Evolutionary conservation across 2,329 filamentous ascomycete species (phyloP).

Genomic region (Aspergillus glaucus): DNA sequence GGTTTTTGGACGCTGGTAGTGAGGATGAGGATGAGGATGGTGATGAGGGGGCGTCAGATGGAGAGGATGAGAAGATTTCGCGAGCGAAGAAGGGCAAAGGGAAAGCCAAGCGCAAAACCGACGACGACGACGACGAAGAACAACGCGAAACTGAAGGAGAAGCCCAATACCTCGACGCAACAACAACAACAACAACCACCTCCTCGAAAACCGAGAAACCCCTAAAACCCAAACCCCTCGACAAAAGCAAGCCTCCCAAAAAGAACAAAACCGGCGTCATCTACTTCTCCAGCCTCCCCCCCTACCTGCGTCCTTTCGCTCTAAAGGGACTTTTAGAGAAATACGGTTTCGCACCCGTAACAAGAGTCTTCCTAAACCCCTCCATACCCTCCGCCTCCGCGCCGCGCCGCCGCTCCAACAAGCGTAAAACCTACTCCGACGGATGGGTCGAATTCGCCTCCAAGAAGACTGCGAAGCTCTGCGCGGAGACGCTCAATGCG

Average conservation of each 20-base stretch:
- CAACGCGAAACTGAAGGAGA: constrained; percentile 1
- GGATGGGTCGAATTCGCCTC: constrained; percentile 45
- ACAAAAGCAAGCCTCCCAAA: constrained; percentile 15
- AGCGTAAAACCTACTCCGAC: constrained; percentile 39
- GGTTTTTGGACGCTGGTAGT: constrained; percentile 22
- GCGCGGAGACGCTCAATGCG: constrained; percentile 42
- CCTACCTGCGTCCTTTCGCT: constrained; percentile 43
- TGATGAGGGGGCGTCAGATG: constrained; percentile 9
- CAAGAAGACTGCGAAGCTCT: constrained; percentile 40
- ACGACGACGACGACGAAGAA: constrained; percentile 6
- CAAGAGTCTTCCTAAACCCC: constrained; percentile 39
- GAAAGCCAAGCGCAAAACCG: constrained; percentile 10
- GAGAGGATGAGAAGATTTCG: constrained; percentile 7
- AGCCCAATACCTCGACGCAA: constrained; percentile 8
- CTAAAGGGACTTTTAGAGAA: constrained; percentile 38
- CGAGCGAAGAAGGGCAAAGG: constrained; percentile 9
- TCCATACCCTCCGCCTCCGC: constrained; percentile 20
- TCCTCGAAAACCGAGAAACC: constrained; percentile 3
- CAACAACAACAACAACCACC: background rate
- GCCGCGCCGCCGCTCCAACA: constrained; percentile 27
- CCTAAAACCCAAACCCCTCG: constrained; percentile 9
- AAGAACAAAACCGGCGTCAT: constrained; percentile 38
- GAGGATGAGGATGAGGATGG: constrained; percentile 43
- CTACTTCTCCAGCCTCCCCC: constrained; percentile 41
- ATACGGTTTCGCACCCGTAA: constrained; percentile 34